Conservation (phyloP, 2,329 filamentous ascomycete genomes). For the Trichoderma endophyticum region DNA sequence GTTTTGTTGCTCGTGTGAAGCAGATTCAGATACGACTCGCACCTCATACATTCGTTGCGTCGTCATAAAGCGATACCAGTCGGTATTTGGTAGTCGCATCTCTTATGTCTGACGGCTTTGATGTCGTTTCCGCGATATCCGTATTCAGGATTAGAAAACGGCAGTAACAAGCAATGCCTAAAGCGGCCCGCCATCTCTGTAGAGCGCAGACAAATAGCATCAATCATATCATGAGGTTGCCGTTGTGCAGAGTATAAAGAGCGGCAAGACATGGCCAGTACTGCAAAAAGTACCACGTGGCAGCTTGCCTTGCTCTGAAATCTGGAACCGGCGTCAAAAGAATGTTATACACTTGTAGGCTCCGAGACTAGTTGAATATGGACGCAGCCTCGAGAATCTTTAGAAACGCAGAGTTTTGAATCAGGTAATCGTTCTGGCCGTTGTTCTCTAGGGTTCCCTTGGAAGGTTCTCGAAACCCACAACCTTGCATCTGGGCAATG, state of each 20-base stretch:
- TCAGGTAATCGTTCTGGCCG: conserved; percentile 29
- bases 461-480: conserved; percentile 28
- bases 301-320: not conserved
- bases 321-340: not conserved
- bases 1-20: not conserved
- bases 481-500: conserved; percentile 40
- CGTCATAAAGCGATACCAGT: not conserved
- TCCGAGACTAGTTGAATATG: conserved; percentile 14
- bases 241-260: not conserved
- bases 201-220: not conserved
- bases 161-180: not conserved
- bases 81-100: not conserved
- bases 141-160: not conserved
- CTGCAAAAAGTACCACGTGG: not conserved
- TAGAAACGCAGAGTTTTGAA: conserved; percentile 36
- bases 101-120: not conserved
- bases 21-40: not conserved
- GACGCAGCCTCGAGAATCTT: conserved; percentile 31
- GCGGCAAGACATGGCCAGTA: not conserved
- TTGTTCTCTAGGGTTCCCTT: conserved; percentile 32
- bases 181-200: not conserved
- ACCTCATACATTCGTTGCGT: not conserved
- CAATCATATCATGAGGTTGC: not conserved
- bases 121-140: not conserved
- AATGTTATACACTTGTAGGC: not conserved